Base-by-base conservation (phyloP, 495 filamentous ascomycete species). In the Aspergillus sclerotioniger region DNA sequence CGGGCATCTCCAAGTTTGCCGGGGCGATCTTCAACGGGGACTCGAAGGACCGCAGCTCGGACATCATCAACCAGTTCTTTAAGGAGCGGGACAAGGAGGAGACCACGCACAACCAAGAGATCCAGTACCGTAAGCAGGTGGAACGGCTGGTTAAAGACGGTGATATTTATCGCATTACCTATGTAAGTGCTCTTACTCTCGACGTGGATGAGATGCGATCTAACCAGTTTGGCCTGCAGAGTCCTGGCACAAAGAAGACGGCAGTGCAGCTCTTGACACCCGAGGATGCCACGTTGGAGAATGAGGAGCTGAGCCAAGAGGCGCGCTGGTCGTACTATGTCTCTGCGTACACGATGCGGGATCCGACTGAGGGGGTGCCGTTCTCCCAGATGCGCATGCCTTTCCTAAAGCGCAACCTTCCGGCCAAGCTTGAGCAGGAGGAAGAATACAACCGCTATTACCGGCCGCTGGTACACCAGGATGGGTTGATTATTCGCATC, bases 311-410 rank as follows among this genome's bases (percentile, higher is more conserved):
- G 31, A 81, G 76, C 59, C 71, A 76, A 29, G 81, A 85, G 54
- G 80, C 81, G 46, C 80, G 80, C 51, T 98, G 93, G 93, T 88
- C 89, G 50, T 92, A 93, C 78, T 99, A 99, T 67, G 89, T 96
- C 43, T 90, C 91, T 41, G 90, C 92, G 9, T 99, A 88, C 72
- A 87, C 88, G 48, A 89, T 90, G 67, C 80, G 91, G 44, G 92
- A 95, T 56, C 89, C 88, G 6, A 99, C 95, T 13, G 95, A 99
- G 71, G 90, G 90, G 28, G 80, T 97, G 7, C 75, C 80, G 7
- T 79, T 85, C 41, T 79, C 79, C 7, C 80, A 81, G 19, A 78
- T 95, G 64, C 78, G 67, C 75, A 85, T 80, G 73, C 86, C 78
- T 46, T 90, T 78, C 78, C 71, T 95, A 10, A 84, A 86, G 61